Evolutionary conservation across 306 rosid genomes (phyloP), one percentile per base, ranked within the genome.

Genomic region (Cicer pinnatifidum): DNA sequence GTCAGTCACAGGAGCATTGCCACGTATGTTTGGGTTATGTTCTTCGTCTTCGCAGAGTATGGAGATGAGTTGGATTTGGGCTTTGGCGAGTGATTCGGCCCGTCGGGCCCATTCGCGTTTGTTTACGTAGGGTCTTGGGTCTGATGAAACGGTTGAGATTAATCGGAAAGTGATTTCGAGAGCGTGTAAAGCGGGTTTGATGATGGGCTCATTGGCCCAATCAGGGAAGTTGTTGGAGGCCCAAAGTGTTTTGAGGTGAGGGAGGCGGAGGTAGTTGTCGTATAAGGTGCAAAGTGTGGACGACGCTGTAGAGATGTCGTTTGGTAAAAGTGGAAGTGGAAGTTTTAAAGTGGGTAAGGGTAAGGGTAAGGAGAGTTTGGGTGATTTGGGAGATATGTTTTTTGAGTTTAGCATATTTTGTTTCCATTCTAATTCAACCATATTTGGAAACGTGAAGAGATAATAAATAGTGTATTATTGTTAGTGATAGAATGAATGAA

Each of bases 161-260:
- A 94, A 82, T 23, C 97, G 89, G 77, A 94, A 91, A 15, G 98
- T 84, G 53, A 91, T 88, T 68, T 94, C 98, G 3, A 94, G 73
- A 6, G 89, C 97, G 6, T 88, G 92, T 4, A 94, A 35, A 8
- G 92, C 86, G 53, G 98, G 98, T 54, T 88, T 94, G 40, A 89
- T 5, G 35, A 91, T 38, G 2, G 96, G 79, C 82, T 94, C 91
- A 84, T 72, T 88, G 62, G 80, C n/a, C 98, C 98, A 94, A 0
- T 8, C 38, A 0, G 92, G 91, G 11, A 91, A 94, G 3, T 83
- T 84, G 39, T 43, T 46, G 4, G 86, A 63, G 78, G 70, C 82
- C 97, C 98, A 94, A 0, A 91, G 84, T 52, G 51, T 62, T 48
- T 88, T 78, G 33, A 94, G 88, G 28, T 89, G 85, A 6, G 92